Evolutionary conservation across 176 grass and related monocot genomes (phyloP).

Genomic region (Cocos nucifera): DNA sequence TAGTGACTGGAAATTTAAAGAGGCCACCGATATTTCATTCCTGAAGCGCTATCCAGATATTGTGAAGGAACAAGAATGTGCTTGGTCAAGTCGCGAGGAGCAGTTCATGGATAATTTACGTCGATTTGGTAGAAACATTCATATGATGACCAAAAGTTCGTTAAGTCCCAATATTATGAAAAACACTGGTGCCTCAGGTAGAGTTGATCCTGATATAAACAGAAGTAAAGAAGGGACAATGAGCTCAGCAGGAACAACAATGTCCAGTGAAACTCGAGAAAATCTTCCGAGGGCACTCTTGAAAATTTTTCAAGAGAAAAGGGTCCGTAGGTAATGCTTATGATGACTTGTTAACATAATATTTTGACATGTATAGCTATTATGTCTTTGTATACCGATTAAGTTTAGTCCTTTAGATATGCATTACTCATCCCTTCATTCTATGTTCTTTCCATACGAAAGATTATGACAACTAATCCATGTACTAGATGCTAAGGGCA

Average conservation of each 20-base stretch:
- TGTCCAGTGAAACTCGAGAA: slow-evolving; percentile 23
- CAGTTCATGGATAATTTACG: slow-evolving; percentile 3
- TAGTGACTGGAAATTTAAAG: slow-evolving; percentile 51
- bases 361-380: neutral
- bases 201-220: slow-evolving; percentile 20
- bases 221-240: slow-evolving; percentile 21
- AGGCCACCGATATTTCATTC: slow-evolving; percentile 37
- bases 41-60: slow-evolving; percentile 40
- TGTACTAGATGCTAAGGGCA: neutral
- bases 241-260: slow-evolving; percentile 16
- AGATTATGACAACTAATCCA: neutral
- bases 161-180: slow-evolving; percentile 6
- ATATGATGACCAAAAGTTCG: slow-evolving; percentile 24
- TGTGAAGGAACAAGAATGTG: slow-evolving; percentile 44
- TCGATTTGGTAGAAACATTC: neutral
- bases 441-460: too few species aligned
- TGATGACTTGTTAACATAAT: neutral
- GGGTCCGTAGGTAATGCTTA: slow-evolving; percentile 48
- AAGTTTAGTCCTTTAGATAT: too few species aligned
- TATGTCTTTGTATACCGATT: too few species aligned
- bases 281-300: slow-evolving; percentile 25
- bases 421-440: too few species aligned
- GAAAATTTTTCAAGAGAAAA: slow-evolving; percentile 38
- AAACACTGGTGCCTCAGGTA: neutral
- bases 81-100: slow-evolving; percentile 32